phyloP scores from a whole-genome alignment of 2,329 filamentous ascomycete genomes.

The Daldinia eschscholtzii region DNA sequence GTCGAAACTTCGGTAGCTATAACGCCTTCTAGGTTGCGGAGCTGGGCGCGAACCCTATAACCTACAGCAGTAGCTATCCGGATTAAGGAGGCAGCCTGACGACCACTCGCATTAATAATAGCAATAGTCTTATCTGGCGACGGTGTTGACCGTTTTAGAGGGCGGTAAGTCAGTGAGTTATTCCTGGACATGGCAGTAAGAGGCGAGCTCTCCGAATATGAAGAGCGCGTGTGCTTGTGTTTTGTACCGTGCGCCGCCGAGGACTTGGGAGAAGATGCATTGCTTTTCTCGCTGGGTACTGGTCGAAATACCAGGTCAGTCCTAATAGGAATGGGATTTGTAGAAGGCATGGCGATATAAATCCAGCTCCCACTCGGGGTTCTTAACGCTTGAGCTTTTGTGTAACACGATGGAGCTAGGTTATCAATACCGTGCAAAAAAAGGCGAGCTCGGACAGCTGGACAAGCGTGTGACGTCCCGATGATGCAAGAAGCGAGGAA shows the following conservation, averaged over 20 bases:
- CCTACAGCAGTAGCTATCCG: slow-evolving; percentile 94
- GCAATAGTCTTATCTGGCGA: slow-evolving; percentile 83
- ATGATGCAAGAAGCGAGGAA: slow-evolving; percentile 32
- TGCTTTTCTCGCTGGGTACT: slow-evolving; percentile 46
- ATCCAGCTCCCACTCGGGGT: slow-evolving; percentile 25
- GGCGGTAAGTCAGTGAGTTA: slow-evolving; percentile 72
- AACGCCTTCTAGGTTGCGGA: slow-evolving; percentile 87
- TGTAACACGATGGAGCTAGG: slow-evolving; percentile 11
- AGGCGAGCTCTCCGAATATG: slow-evolving; percentile 71
- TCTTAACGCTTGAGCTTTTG: slow-evolving; percentile 17
- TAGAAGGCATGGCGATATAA: slow-evolving; percentile 46
- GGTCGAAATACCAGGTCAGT: slow-evolving; percentile 52
- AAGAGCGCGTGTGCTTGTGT: slow-evolving; percentile 73
- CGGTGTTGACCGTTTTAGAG: slow-evolving; percentile 70
- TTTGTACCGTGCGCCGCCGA: slow-evolving; percentile 51
- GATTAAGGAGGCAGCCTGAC: slow-evolving; percentile 95
- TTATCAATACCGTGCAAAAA: slow-evolving; percentile 17
- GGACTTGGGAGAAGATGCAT: slow-evolving; percentile 47
- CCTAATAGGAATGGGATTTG: slow-evolving; percentile 53
- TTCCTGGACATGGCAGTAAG: slow-evolving; percentile 65
- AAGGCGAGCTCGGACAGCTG: slow-evolving; percentile 17
- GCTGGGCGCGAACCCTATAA: slow-evolving; percentile 91
- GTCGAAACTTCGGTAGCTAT: slow-evolving; percentile 87
- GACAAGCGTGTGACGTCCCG: slow-evolving; percentile 23
- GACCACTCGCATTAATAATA: slow-evolving; percentile 94